These are phyloP conservation scores for Pyrenophora tritici-repentis DNA, from an alignment of 2,329 filamentous ascomycete genomes.

Conservation along the genomic window DNA sequence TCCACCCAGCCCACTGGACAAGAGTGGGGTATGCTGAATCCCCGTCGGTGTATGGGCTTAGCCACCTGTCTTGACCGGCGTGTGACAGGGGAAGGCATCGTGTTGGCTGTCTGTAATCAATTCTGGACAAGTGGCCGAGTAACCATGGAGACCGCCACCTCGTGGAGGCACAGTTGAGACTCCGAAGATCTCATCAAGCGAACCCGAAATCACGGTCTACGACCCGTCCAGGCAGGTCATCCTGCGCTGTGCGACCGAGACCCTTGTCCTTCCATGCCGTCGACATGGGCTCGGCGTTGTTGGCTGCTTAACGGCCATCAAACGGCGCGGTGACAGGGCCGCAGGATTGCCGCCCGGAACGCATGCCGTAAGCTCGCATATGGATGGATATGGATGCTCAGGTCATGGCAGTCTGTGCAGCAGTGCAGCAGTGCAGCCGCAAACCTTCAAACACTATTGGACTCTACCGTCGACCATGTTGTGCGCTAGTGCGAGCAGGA, in stretches of 20 bases:
- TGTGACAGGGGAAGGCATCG: constrained; percentile 6
- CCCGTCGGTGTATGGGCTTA: constrained; percentile 4
- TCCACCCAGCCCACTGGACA: constrained; percentile 20
- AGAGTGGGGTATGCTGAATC: constrained; percentile 15
- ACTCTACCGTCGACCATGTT: constrained; percentile 7
- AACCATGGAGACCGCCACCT: constrained; percentile 10
- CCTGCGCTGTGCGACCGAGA: constrained; percentile 16
- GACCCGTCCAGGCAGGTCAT: constrained; percentile 6
- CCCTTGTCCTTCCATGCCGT: constrained; percentile 12
- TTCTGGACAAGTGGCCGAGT: constrained; percentile 4
- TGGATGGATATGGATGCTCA: constrained; percentile 3
- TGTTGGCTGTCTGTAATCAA: background rate
- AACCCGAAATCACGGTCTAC: constrained; percentile 14
- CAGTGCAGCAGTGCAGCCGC: constrained; percentile 7
- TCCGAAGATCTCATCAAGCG: constrained; percentile 14
- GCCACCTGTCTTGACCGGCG: constrained; percentile 4
- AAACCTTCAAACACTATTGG: constrained; percentile 8
- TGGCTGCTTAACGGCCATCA: constrained; percentile 26
- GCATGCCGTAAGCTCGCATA: constrained; percentile 27
- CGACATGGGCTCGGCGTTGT: constrained; percentile 19
- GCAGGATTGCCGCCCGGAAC: constrained; percentile 26
- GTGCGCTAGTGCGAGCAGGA: constrained; percentile 14
- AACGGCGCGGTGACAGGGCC: constrained; percentile 25
- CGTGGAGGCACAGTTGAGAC: constrained; percentile 11
- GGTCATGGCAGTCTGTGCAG: constrained; percentile 6